These are phyloP conservation scores for Coniochaeta sp. DNA, from an alignment of 2,329 filamentous ascomycete genomes.

Conservation along the genomic window DNA sequence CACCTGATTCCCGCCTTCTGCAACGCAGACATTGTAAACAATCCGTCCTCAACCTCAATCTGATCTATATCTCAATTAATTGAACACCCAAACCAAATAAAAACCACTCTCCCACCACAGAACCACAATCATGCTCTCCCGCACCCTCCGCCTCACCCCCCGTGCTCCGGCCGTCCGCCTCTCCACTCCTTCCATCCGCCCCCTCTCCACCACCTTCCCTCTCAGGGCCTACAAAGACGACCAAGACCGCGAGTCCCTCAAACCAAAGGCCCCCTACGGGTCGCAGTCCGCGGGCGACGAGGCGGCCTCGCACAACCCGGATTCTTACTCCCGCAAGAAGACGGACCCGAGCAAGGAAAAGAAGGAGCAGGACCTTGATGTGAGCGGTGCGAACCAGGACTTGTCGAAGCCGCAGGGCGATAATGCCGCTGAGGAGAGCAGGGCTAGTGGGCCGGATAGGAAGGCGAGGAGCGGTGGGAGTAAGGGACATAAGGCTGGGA, in stretches of 20 bases:
- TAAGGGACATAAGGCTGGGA: background rate
- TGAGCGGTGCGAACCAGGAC: constrained; percentile 37
- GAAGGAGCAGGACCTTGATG: constrained; percentile 28
- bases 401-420: constrained; percentile 31
- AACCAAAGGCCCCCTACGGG: constrained; percentile 60
- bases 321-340: constrained; percentile 62
- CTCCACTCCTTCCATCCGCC: constrained; percentile 21
- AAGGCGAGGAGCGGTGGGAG: constrained; percentile 24
- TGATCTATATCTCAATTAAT: background rate
- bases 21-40: background rate
- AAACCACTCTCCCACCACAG: background rate
- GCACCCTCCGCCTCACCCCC: constrained; percentile 1
- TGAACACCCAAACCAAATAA: background rate
- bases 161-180: constrained; percentile 3
- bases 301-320: constrained; percentile 46
- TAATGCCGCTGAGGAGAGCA: constrained; percentile 24
- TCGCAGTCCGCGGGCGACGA: constrained; percentile 61
- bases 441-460: constrained; percentile 22
- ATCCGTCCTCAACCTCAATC: background rate
- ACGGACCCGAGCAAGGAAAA: constrained; percentile 60
- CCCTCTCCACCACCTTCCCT: constrained; percentile 23
- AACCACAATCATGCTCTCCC: constrained; percentile 1
- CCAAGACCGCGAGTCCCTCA: constrained; percentile 55
- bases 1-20: background rate
- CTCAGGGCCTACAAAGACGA: constrained; percentile 40